These are phyloP conservation scores for Wickerhamomyces queroliae DNA, from an alignment of 805 yeast genomes.

Conservation along the genomic window DNA sequence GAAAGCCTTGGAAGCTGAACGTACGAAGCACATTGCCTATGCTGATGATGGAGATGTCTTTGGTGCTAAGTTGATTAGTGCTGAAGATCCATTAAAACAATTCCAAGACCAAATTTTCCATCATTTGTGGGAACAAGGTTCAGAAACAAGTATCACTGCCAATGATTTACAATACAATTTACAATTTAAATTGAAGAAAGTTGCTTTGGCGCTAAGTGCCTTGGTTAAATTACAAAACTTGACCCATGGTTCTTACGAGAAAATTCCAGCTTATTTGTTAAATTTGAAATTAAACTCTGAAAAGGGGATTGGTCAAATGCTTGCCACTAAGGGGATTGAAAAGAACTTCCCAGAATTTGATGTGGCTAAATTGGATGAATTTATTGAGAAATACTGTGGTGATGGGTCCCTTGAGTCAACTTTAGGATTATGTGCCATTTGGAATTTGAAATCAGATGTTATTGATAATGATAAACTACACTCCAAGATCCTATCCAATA, in stretches of 20 bases:
- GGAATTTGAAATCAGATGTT: constrained; percentile 10
- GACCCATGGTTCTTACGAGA: constrained; percentile 14
- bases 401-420: constrained; percentile 7
- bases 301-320: constrained; percentile 16
- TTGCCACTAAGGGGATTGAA: constrained; percentile 19
- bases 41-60: constrained; percentile 52
- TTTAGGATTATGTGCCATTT: constrained; percentile 11
- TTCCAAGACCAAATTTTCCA: constrained; percentile 38
- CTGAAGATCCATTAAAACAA: constrained; percentile 35
- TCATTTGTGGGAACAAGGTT: constrained; percentile 35
- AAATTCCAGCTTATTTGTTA: constrained; percentile 15
- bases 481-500: not conserved
- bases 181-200: constrained; percentile 17
- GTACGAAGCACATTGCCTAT: constrained; percentile 33
- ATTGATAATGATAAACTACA: constrained; percentile 27
- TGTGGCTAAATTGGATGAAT: constrained; percentile 7
- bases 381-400: constrained; percentile 11
- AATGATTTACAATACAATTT: constrained; percentile 12
- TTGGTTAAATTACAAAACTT: constrained; percentile 16
- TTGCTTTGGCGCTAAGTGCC: constrained; percentile 18
- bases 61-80: constrained; percentile 38
- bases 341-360: constrained; percentile 17
- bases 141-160: constrained; percentile 29
- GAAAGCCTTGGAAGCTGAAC: constrained; percentile 48
- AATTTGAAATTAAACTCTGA: constrained; percentile 15